Conservation (phyloP, 148 eudicot species). For the Rhododendron henanense region DNA sequence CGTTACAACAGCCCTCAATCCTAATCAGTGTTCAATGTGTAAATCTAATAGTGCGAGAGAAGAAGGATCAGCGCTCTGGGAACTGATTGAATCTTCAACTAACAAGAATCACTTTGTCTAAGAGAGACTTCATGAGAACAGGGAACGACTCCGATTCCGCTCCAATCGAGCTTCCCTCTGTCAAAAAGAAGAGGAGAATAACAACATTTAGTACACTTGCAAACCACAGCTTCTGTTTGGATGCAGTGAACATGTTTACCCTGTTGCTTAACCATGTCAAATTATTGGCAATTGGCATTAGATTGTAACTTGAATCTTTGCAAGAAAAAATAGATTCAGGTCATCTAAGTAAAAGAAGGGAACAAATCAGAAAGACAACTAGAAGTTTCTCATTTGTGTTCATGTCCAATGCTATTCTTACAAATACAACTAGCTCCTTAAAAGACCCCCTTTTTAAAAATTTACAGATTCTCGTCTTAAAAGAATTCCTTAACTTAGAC, state of each 20-base stretch:
- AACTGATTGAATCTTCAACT: not conserved
- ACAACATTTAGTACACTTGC: not conserved
- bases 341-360: not conserved
- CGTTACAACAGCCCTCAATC: not conserved
- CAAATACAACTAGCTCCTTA: not conserved
- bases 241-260: not conserved
- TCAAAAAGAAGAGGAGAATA: slow-evolving; percentile 9
- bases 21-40: not conserved
- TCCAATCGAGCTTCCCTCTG: slow-evolving; percentile 91
- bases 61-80: not conserved
- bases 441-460: not conserved
- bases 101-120: slow-evolving; percentile 6
- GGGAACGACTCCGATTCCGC: slow-evolving; percentile 60
- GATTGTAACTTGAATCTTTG: not conserved
- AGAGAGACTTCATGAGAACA: slow-evolving; percentile 47
- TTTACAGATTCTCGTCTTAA: not conserved
- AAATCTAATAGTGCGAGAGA: not conserved
- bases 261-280: not conserved
- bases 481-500: not conserved
- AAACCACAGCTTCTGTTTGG: not conserved
- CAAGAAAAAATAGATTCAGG: not conserved
- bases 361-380: not conserved
- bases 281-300: not conserved
- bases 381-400: not conserved
- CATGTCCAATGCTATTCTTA: not conserved